These are phyloP conservation scores for Trypanosoma lewisi DNA, from an alignment of 208 protist genomes.

Conservation along the genomic window DNA sequence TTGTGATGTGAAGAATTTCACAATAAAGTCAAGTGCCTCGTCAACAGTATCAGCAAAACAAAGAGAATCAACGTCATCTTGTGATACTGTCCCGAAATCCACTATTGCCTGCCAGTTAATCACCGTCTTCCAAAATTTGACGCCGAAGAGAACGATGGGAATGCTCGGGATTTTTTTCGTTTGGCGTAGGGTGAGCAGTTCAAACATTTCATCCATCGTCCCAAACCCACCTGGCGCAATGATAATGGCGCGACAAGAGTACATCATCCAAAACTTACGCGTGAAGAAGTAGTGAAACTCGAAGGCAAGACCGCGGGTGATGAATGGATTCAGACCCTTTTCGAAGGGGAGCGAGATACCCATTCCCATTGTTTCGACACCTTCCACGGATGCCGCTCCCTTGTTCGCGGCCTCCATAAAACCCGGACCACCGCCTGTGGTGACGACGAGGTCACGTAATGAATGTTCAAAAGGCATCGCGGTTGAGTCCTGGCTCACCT, in stretches of 20 bases:
- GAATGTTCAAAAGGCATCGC: neutral
- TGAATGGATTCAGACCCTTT: conserved; percentile 88
- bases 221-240: conserved; percentile 90
- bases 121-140: conserved; percentile 85
- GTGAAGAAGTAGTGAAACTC: conserved; percentile 96
- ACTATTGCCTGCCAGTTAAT: conserved; percentile 88
- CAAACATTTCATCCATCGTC: conserved; percentile 92
- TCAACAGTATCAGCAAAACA: conserved; percentile 86
- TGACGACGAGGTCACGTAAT: conserved; percentile 78
- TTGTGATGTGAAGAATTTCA: conserved; percentile 37
- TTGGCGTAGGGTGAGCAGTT: conserved; percentile 89
- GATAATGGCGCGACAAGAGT: conserved; percentile 88
- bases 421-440: conserved; percentile 89
- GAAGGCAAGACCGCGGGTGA: conserved; percentile 86
- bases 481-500: conserved; percentile 20
- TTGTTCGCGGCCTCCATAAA: conserved; percentile 94
- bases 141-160: conserved; percentile 84
- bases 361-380: conserved; percentile 88
- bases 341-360: conserved; percentile 93
- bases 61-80: conserved; percentile 75
- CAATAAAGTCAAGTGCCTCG: conserved; percentile 81
- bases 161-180: conserved; percentile 86
- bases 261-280: conserved; percentile 95
- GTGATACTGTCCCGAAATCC: conserved; percentile 86
- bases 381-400: conserved; percentile 70